Conservation (phyloP, 768 basidiomycete genomes). For the Mycena galericulata region DNA sequence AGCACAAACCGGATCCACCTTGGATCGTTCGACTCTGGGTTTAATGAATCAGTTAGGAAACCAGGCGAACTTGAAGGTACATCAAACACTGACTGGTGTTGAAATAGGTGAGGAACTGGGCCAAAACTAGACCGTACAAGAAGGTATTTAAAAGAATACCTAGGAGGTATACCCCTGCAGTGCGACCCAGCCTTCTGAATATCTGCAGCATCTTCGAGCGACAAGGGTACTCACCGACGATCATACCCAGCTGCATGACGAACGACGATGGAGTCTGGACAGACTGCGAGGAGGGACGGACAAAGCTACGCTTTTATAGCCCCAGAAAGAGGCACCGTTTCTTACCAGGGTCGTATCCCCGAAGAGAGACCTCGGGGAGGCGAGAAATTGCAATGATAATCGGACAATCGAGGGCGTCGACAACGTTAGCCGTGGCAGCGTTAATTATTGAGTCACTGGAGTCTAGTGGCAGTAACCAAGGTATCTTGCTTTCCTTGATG, state of each 20-base stretch:
- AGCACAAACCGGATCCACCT: not conserved
- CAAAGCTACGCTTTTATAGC: not conserved
- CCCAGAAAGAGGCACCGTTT: not conserved
- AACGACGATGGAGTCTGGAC: not conserved
- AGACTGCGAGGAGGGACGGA: not conserved
- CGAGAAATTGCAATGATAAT: not conserved
- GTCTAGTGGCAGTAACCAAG: no score
- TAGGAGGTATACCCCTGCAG: constrained; percentile 42
- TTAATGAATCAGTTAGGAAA: not conserved
- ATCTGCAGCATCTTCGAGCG: not conserved
- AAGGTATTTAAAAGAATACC: constrained; percentile 48
- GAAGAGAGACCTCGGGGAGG: not conserved
- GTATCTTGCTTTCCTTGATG: no score
- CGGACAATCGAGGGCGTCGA: no score
- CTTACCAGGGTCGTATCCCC: not conserved
- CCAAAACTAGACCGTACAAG: constrained; percentile 56
- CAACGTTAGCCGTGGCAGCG: not conserved
- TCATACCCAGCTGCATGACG: not conserved
- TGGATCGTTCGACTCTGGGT: constrained; percentile 7
- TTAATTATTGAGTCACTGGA: no score
- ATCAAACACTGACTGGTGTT: constrained; percentile 43
- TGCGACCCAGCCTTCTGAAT: not conserved
- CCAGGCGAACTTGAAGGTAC: not conserved
- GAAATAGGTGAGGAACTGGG: constrained; percentile 55
- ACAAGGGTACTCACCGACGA: not conserved